Conservation (phyloP, 495 filamentous ascomycete genomes). For the Chaetomidium leptoderma region DNA sequence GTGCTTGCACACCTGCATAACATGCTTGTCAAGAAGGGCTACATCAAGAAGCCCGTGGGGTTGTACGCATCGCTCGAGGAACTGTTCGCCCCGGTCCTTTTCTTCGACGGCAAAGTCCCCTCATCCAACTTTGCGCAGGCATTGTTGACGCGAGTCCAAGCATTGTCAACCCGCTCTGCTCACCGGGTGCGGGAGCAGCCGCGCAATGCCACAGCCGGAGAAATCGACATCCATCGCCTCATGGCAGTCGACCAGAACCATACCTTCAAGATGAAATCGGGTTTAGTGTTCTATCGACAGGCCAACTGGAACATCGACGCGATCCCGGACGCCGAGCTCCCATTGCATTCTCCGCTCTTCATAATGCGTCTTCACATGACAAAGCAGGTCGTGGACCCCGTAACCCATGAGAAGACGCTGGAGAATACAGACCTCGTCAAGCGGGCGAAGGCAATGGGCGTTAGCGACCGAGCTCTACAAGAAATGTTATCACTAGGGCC, state of each 20-base stretch:
- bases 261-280: constrained; percentile 34
- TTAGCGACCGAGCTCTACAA: not conserved
- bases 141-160: not conserved
- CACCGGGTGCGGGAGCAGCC: no score
- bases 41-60: constrained; percentile 29
- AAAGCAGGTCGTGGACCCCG: constrained; percentile 26
- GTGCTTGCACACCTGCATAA: constrained; percentile 41
- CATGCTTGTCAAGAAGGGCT: constrained; percentile 41
- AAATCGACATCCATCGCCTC: constrained; percentile 8
- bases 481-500: not conserved
- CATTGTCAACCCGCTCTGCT: no score
- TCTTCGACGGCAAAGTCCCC: constrained; percentile 31
- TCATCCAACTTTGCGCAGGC: constrained; percentile 29
- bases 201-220: not conserved
- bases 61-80: constrained; percentile 7
- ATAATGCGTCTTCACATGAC: constrained; percentile 27
- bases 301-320: constrained; percentile 29
- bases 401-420: constrained; percentile 24
- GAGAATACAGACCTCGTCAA: constrained; percentile 34
- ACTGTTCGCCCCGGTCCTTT: constrained; percentile 23
- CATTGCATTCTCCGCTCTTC: constrained; percentile 18
- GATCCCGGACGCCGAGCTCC: constrained; percentile 34
- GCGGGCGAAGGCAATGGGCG: constrained; percentile 7
- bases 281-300: constrained; percentile 23
- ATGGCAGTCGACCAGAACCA: constrained; percentile 14